These are phyloP conservation scores for Panicum hallii DNA, from an alignment of 202 grass and related monocot genomes.

Conservation along the genomic window DNA sequence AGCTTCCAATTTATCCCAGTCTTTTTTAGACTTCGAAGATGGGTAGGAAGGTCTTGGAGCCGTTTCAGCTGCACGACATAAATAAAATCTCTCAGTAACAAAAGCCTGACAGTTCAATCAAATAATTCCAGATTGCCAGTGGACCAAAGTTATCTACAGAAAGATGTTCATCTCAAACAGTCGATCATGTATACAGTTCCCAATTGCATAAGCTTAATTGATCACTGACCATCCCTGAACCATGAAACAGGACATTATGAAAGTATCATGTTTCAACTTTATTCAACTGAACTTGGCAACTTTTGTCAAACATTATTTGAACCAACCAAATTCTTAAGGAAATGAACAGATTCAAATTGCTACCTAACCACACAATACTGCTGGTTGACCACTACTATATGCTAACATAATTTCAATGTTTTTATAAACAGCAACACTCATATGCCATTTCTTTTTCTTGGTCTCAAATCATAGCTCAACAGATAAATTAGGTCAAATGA, in stretches of 20 bases:
- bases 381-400: background rate
- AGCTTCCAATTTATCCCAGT: slow-evolving; percentile 98
- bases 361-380: background rate
- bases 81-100: background rate
- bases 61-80: slow-evolving; percentile 56
- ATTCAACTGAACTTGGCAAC: background rate
- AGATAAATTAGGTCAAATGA: background rate
- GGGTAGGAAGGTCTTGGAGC: slow-evolving; percentile 80
- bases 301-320: background rate
- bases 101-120: background rate
- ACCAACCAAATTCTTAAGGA: background rate
- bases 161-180: background rate
- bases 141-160: background rate
- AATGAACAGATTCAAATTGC: background rate
- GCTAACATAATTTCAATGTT: background rate
- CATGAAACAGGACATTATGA: background rate
- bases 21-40: slow-evolving; percentile 84
- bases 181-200: background rate
- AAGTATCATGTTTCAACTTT: background rate
- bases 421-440: background rate
- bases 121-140: background rate
- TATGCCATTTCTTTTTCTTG: background rate
- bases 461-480: background rate
- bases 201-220: background rate
- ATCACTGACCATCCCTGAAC: background rate